phyloP scores from a whole-genome alignment of 495 filamentous ascomycete genomes.

The Xylaria cubensis region DNA sequence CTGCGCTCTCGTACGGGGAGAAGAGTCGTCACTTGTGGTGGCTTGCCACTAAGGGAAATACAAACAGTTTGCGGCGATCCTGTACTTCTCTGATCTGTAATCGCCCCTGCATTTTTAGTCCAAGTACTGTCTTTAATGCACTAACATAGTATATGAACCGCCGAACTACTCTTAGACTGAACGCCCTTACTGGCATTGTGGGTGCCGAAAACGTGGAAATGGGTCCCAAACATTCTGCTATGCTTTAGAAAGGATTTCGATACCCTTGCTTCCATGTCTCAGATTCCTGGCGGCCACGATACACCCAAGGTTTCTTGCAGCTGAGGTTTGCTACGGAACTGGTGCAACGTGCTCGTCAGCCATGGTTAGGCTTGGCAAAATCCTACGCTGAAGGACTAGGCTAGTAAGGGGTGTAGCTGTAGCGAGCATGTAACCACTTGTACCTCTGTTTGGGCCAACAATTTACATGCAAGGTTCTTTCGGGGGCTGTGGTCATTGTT shows the following conservation, averaged over 20 bases:
- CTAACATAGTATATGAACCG: slow-evolving; percentile 11
- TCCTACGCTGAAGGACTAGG: slow-evolving; percentile 22
- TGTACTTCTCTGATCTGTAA: slow-evolving; percentile 2
- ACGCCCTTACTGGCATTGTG: not conserved
- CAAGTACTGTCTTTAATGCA: not conserved
- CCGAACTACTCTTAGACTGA: not conserved
- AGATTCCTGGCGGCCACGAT: no score
- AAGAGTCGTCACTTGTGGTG: slow-evolving; percentile 11
- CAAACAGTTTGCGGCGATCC: slow-evolving; percentile 8
- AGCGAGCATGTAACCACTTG: not conserved
- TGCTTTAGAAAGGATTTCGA: slow-evolving; percentile 25
- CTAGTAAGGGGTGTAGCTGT: slow-evolving; percentile 15
- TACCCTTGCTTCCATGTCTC: slow-evolving; percentile 15
- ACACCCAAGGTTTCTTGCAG: no score
- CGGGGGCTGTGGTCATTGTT: slow-evolving; percentile 22
- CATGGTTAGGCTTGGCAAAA: slow-evolving; percentile 22
- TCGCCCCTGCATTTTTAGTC: slow-evolving; percentile 20
- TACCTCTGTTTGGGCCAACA: slow-evolving; percentile 10
- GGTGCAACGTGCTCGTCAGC: slow-evolving; percentile 19
- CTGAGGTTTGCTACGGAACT: slow-evolving; percentile 24
- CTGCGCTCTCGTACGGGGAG: not conserved
- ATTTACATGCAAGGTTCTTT: slow-evolving; percentile 25
- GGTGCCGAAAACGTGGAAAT: slow-evolving; percentile 24
- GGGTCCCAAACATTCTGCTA: slow-evolving; percentile 1
- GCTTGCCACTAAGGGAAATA: slow-evolving; percentile 16